Conservation (phyloP, 1,284 basidiomycete genomes). For the Pyrrhoderma noxium region DNA sequence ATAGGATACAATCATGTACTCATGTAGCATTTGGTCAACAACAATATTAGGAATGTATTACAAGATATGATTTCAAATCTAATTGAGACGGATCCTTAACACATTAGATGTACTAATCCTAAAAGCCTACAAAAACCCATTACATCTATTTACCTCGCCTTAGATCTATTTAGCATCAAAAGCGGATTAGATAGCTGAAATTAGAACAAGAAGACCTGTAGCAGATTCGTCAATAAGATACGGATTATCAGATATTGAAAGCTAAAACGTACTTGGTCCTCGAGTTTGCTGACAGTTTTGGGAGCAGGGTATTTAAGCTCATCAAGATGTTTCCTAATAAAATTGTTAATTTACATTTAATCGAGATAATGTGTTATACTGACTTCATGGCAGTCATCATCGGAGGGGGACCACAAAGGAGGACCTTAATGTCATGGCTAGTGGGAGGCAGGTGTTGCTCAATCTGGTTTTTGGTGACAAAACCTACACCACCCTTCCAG, state of each 20-base stretch:
- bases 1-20: no score
- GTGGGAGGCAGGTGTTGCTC: constrained; percentile 63
- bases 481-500: constrained; percentile 89
- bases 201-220: constrained; percentile 60
- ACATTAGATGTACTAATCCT: no score
- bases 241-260: background rate
- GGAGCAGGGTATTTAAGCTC: constrained; percentile 85
- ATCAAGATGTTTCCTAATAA: constrained; percentile 73
- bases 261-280: constrained; percentile 63
- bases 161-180: no score
- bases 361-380: constrained; percentile 27
- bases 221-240: constrained; percentile 4
- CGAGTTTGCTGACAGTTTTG: constrained; percentile 87
- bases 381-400: constrained; percentile 98
- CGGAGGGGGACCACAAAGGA: constrained; percentile 87
- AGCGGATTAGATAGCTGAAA: background rate
- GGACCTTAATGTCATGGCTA: constrained; percentile 65
- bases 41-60: no score
- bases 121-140: no score
- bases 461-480: constrained; percentile 93
- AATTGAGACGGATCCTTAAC: no score
- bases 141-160: no score
- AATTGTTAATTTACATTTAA: constrained; percentile 10
- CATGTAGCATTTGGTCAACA: no score
- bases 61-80: no score